phyloP scores from a whole-genome alignment of 345 rosid species.

The Hypericum androsaemum region DNA sequence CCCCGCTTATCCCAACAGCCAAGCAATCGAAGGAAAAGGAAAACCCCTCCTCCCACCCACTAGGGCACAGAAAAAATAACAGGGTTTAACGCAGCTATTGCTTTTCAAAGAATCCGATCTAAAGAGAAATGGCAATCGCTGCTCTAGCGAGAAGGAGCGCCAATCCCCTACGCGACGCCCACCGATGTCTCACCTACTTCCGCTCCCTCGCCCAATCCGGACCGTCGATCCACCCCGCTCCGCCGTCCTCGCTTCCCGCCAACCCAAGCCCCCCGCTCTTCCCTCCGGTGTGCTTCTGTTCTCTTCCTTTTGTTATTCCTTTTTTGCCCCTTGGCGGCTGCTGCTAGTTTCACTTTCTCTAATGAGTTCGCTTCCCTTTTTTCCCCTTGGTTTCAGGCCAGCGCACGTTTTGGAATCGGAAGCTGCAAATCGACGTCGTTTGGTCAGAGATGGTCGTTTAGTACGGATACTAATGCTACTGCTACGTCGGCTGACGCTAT shows the following conservation, averaged over 20 bases:
- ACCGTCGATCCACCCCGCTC: neutral
- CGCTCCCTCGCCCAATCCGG: conserved; percentile 14
- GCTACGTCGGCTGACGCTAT: neutral
- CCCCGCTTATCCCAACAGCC: too few species aligned
- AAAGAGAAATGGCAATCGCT: conserved; percentile 41
- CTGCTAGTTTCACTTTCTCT: neutral
- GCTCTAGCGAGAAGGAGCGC: conserved; percentile 30
- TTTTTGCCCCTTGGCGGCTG: neutral
- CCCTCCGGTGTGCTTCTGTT: conserved; percentile 28
- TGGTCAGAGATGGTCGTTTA: conserved; percentile 30
- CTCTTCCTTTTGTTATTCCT: neutral
- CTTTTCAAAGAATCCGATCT: neutral
- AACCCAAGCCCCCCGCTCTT: conserved; percentile 18
- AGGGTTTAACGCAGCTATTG: too few species aligned
- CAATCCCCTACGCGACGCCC: conserved; percentile 25
- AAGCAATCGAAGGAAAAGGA: too few species aligned
- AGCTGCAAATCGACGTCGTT: conserved; percentile 14
- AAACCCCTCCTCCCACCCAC: too few species aligned
- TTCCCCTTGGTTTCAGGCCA: neutral
- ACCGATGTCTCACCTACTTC: conserved; percentile 9
- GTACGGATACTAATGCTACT: conserved; percentile 13
- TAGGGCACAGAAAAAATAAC: too few species aligned
- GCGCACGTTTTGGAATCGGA: conserved; percentile 22
- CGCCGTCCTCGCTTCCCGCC: conserved; percentile 19
- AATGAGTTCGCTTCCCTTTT: neutral